A percentile compares a stretch with the other conserved stretches of the same genome.
These are phyloP conservation scores for Stachybotrys elegans DNA, from an alignment of 2,329 filamentous ascomycete species.

Conservation along the genomic window DNA sequence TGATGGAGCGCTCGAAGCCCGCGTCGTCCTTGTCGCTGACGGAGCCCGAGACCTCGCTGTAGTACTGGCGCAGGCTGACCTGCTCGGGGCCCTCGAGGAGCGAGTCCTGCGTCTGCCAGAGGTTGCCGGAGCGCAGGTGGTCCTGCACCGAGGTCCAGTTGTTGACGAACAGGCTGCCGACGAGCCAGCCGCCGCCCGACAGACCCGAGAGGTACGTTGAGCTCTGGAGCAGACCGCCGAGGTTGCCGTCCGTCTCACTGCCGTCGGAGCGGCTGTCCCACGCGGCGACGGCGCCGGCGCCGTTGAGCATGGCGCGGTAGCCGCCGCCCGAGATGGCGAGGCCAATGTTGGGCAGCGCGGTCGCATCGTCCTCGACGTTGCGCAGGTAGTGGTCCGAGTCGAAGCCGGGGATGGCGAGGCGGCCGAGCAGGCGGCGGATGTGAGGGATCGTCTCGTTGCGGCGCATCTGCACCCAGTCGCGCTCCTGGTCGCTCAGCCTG, in stretches of 20 bases:
- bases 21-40: conserved; percentile 32
- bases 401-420: conserved; percentile 71
- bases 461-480: conserved; percentile 66
- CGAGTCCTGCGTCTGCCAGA: conserved; percentile 37
- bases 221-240: conserved; percentile 77
- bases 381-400: conserved; percentile 68
- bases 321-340: conserved; percentile 80
- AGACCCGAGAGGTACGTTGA: conserved; percentile 77
- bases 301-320: conserved; percentile 81
- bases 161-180: conserved; percentile 78
- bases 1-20: conserved; percentile 58
- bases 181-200: conserved; percentile 78
- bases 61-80: conserved; percentile 34
- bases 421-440: conserved; percentile 68
- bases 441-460: conserved; percentile 68
- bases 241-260: conserved; percentile 48
- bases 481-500: conserved; percentile 62
- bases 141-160: conserved; percentile 65
- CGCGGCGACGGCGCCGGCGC: conserved; percentile 72
- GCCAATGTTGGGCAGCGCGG: conserved; percentile 53
- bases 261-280: conserved; percentile 67
- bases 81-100: conserved; percentile 33
- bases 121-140: conserved; percentile 25
- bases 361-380: conserved; percentile 22
- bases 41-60: conserved; percentile 27